These are phyloP conservation scores for Colletotrichum sp. DNA, from an alignment of 2,329 filamentous ascomycete genomes.

Conservation along the genomic window DNA sequence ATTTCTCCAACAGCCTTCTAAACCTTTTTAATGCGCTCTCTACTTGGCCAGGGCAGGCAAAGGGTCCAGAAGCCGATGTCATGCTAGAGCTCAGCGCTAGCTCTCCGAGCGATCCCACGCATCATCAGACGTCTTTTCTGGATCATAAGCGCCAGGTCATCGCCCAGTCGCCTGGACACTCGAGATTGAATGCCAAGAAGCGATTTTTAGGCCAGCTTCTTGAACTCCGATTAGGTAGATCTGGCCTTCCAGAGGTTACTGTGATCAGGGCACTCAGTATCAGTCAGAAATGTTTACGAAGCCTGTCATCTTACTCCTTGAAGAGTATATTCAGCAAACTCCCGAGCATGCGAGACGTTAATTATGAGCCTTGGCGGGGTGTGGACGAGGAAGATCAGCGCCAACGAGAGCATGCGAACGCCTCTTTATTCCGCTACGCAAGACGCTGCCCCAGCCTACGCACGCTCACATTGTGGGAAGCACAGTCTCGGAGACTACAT, in stretches of 20 bases:
- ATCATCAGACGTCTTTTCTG: background rate
- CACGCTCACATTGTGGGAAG: no score
- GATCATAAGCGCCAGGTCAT: background rate
- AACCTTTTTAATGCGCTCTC: background rate
- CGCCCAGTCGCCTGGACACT: background rate
- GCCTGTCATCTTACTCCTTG: no score
- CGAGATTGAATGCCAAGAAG: background rate
- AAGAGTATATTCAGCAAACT: no score
- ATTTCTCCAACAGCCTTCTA: background rate
- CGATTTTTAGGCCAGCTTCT: background rate
- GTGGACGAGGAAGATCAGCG: no score
- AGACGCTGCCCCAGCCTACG: rapidly evolving
- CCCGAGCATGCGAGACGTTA: no score
- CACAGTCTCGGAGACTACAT: no score
- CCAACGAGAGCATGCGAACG: no score
- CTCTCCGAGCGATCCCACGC: background rate
- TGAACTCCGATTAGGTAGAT: background rate
- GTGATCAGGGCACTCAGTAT: background rate
- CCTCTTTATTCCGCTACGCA: no score
- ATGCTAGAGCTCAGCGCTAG: background rate
- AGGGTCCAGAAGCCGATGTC: background rate
- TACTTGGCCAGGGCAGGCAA: background rate
- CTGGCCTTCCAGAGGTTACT: background rate
- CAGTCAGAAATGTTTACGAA: no score
- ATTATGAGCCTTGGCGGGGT: no score